phyloP scores from a whole-genome alignment of 2,329 filamentous ascomycete species.

The Ustilaginoidea virens region DNA sequence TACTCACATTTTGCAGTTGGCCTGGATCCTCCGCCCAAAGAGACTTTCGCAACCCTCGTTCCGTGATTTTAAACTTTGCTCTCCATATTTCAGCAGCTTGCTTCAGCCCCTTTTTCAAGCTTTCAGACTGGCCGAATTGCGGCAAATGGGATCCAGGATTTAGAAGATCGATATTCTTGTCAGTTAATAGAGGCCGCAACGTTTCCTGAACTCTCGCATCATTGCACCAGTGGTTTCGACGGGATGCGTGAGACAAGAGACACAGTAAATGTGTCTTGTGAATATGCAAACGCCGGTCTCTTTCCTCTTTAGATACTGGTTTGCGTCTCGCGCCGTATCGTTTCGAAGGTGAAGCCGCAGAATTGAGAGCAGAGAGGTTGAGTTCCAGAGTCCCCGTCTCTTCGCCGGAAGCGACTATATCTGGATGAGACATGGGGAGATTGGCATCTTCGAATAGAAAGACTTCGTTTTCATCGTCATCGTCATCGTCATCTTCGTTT shows the following conservation, averaged over 20 bases:
- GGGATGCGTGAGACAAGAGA: conserved; percentile 60
- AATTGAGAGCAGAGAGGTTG: conserved; percentile 33
- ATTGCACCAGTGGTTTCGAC: conserved; percentile 83
- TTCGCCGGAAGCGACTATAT: conserved; percentile 9
- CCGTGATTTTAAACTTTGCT: conserved; percentile 53
- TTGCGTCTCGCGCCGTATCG: conserved; percentile 28
- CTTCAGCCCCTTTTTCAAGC: conserved; percentile 65
- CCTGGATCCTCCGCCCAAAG: conserved; percentile 60
- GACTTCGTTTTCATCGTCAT: conserved; percentile 25
- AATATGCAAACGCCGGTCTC: conserved; percentile 47
- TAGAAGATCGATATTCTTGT: conserved; percentile 50
- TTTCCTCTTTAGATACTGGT: conserved; percentile 38
- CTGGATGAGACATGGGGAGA: conserved; percentile 17
- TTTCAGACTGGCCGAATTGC: conserved; percentile 62
- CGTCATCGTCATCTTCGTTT: conserved; percentile 23
- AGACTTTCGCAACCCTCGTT: conserved; percentile 52
- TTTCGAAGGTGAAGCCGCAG: conserved; percentile 15
- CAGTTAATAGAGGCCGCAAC: conserved; percentile 49
- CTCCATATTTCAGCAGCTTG: conserved; percentile 53
- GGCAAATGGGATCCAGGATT: conserved; percentile 51
- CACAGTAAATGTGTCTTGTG: conserved; percentile 81
- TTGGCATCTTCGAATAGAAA: conserved; percentile 34
- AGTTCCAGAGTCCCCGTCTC: conserved; percentile 28
- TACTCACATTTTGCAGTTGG: conserved; percentile 40
- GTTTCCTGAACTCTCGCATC: conserved; percentile 49